These are phyloP conservation scores for Phytopythium oedochilum DNA, from an alignment of 352 stramenopile genomes.

Conservation along the genomic window DNA sequence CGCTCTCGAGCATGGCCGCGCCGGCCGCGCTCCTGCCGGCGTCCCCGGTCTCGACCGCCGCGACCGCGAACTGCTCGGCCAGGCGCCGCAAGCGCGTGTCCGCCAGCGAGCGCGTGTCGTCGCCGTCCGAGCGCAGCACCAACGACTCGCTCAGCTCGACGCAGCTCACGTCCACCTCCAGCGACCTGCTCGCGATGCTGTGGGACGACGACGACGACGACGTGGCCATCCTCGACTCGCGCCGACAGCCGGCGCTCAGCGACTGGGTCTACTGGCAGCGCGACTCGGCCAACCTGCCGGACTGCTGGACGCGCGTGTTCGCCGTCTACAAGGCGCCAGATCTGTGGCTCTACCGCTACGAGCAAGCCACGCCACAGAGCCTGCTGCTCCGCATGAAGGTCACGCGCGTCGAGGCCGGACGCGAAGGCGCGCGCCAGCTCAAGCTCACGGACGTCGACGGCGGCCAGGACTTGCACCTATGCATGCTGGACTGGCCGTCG, in stretches of 20 bases:
- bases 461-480: conserved; percentile 14
- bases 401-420: conserved; percentile 10
- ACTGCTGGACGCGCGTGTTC: conserved; percentile 47
- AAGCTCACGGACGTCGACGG: conserved; percentile 12
- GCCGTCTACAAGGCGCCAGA: conserved; percentile 27
- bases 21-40: neutral
- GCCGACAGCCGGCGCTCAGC: conserved; percentile 14
- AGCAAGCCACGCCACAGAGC: conserved; percentile 27
- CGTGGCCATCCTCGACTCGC: neutral
- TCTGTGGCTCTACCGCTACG: conserved; percentile 40
- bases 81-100: conserved; percentile 2
- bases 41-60: neutral
- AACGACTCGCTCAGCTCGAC: conserved; percentile 32
- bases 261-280: conserved; percentile 50
- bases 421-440: conserved; percentile 13
- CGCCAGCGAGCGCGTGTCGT: conserved; percentile 1
- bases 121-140: conserved; percentile 4
- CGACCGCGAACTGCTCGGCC: neutral
- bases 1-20: neutral
- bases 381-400: conserved; percentile 23
- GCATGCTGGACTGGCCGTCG: conserved; percentile 12
- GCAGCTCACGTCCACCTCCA: conserved; percentile 25
- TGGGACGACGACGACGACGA: conserved; percentile 7
- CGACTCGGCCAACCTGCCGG: conserved; percentile 19
- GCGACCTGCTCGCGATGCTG: conserved; percentile 17